Conservation (phyloP, 192 early-diverging fungal genomes). For the Dimargaris verticillata region DNA sequence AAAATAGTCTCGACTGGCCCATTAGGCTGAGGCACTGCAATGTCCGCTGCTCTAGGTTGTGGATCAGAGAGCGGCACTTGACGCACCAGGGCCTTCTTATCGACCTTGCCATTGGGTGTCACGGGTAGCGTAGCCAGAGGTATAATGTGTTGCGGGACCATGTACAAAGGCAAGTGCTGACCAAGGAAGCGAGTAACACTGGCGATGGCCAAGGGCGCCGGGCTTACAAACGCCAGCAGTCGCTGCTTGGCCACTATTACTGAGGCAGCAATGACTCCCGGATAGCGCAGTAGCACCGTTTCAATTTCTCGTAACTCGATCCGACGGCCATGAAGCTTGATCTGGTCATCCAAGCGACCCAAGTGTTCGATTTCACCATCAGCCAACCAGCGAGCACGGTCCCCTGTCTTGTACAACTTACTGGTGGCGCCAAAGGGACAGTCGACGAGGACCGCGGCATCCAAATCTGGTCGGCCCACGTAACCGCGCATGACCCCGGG, state of each 20-base stretch:
- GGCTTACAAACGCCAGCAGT: not conserved
- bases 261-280: not conserved
- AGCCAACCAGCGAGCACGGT: not conserved
- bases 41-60: not conserved
- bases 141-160: not conserved
- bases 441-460: not conserved
- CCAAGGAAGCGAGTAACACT: not conserved
- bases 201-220: not conserved
- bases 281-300: not conserved
- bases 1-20: not conserved
- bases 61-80: not conserved
- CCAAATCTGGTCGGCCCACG: not conserved
- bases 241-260: not conserved
- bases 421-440: not conserved
- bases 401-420: not conserved
- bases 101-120: not conserved
- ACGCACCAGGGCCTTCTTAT: not conserved
- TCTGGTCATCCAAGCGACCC: not conserved
- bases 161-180: not conserved
- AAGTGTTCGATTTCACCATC: not conserved
- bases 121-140: not conserved
- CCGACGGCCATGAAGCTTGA: not conserved
- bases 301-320: constrained; percentile 1
- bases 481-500: not conserved
- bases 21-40: not conserved